Evolutionary conservation across 768 basidiomycete species (phyloP), one percentile per base, ranked within the genome.

Genomic region (Serendipita sp.): DNA sequence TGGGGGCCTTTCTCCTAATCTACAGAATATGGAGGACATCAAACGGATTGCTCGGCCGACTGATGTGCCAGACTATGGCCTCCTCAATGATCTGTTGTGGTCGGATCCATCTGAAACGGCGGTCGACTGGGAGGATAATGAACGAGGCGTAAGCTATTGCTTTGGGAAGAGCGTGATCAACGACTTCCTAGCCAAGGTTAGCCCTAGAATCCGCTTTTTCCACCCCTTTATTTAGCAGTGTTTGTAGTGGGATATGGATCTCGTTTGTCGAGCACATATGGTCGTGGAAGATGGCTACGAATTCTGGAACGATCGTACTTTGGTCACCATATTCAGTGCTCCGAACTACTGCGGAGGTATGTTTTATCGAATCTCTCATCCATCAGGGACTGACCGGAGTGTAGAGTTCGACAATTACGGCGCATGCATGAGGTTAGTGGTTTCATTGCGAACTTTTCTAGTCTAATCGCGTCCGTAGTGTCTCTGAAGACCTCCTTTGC

Each of bases 261-360:
- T 99, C 68, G 98, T 99, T 76, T 98, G 96, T 78, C 87, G 96
- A 60, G 96, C 96, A 60, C 96, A 99, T 76, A 98, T 98, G 96
- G 96, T 99, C 51, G 96, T 99, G 67, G 96, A 99, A 74, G 91
- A 94, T 71, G 95, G 95, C 5, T 97, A 98, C 72, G 96, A 99
- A 78, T 99, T 99, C 73, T 99, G 96, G 91, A 97, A 98, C 70
- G 96, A 99, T 71, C 83, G 96, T 69, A 97, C 96, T 56, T 76
- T 99, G 69, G 96, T 99, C 63, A 99, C 96, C 0, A 93, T 99
- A 64, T 99, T 99, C 76, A 95, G 92, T 70, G 96, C 96, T 56
- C 96, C 96, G 23, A 96, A 96, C 71, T 93, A 92, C 70, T 93
- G 91, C 72, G 91, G 91, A 75, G 91, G 93, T 95, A 69, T 75